Conservation (phyloP, 164 flowering plant species). For the Paratinospora sagittata region DNA sequence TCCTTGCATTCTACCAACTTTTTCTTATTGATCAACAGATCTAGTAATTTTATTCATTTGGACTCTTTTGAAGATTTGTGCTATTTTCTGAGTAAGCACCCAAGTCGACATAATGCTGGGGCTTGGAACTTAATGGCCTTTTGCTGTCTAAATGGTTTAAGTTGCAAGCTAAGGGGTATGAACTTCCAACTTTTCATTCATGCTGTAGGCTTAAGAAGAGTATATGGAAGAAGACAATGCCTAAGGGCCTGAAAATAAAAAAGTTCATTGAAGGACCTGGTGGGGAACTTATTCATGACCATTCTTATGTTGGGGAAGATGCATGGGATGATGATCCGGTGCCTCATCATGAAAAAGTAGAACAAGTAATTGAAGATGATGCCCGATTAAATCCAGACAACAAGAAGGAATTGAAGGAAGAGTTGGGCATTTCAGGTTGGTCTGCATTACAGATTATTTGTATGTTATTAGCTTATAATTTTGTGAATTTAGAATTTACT, state of each 20-base stretch:
- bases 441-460: neutral
- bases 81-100: neutral
- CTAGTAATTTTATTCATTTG: neutral
- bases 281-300: constrained; percentile 68
- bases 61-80: neutral
- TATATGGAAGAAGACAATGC: constrained; percentile 86
- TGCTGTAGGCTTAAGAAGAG: constrained; percentile 67
- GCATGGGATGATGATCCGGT: constrained; percentile 87
- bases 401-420: constrained; percentile 45
- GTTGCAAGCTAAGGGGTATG: neutral
- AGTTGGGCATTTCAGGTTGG: constrained; percentile 67
- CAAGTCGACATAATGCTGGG: neutral
- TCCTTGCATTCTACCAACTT: neutral
- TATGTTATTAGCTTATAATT: neutral
- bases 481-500: neutral
- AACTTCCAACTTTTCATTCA: neutral
- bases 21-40: neutral
- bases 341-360: constrained; percentile 30
- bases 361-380: constrained; percentile 44
- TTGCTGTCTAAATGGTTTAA: neutral
- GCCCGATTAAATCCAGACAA: constrained; percentile 36
- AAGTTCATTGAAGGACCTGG: constrained; percentile 74
- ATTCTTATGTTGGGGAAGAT: constrained; percentile 82
- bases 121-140: neutral
- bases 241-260: constrained; percentile 85